Conservation (phyloP, 306 rosid genomes). For the Ochetophila trinervis region DNA sequence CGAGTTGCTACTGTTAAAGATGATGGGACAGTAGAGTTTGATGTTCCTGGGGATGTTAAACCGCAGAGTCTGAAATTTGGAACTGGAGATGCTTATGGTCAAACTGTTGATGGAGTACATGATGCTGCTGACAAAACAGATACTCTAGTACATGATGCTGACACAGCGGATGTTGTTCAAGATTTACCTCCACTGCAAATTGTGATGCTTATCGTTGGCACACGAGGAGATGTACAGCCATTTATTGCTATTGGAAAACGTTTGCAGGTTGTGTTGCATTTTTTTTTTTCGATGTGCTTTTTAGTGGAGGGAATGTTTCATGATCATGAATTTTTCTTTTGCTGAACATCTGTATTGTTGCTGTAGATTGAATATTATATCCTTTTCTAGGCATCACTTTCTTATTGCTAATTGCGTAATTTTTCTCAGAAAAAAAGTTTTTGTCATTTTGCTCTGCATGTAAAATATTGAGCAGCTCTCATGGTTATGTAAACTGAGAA, state of each 20-base stretch:
- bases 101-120: slow-evolving; percentile 24
- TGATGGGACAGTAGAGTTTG: slow-evolving; percentile 71
- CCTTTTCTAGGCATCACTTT: too few relatives aligned
- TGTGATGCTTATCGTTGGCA: slow-evolving; percentile 94
- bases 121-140: too few relatives aligned
- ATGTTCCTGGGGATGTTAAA: slow-evolving; percentile 53
- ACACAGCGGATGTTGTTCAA: slow-evolving; percentile 22
- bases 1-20: slow-evolving; percentile 44
- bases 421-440: not conserved
- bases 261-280: slow-evolving; percentile 57
- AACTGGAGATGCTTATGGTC: slow-evolving; percentile 24
- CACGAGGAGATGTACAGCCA: slow-evolving; percentile 94
- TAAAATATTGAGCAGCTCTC: not conserved
- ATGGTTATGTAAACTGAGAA: slow-evolving; percentile 7
- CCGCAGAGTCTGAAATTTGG: slow-evolving; percentile 36
- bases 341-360: not conserved
- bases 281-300: not conserved
- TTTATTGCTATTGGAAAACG: slow-evolving; percentile 87
- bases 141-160: not conserved
- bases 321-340: not conserved
- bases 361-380: too few relatives aligned
- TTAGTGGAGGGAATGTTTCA: not conserved
- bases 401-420: not conserved
- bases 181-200: slow-evolving; percentile 62
- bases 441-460: not conserved